phyloP scores from a whole-genome alignment of 306 rosid genomes.

The Trichosanthes truncata region DNA sequence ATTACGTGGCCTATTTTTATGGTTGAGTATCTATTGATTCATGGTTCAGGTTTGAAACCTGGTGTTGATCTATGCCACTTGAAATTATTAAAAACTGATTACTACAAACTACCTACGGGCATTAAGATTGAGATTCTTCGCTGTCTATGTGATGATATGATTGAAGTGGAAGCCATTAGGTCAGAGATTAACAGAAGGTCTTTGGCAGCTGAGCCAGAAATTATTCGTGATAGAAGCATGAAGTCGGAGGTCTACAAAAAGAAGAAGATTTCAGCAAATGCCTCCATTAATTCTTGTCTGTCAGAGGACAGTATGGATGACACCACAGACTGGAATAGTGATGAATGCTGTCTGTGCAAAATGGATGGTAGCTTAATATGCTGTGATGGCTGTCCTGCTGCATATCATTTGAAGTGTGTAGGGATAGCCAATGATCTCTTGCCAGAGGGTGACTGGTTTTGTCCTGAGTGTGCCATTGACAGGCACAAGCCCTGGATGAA shows the following conservation, averaged over 20 bases:
- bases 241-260: constrained; percentile 51
- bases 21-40: constrained; percentile 78
- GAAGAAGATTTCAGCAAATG: constrained; percentile 42
- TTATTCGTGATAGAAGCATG: constrained; percentile 48
- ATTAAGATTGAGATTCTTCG: constrained; percentile 76
- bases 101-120: constrained; percentile 53
- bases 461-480: constrained; percentile 89
- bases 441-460: constrained; percentile 97
- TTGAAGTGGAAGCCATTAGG: constrained; percentile 78
- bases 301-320: constrained; percentile 47
- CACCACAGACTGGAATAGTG: constrained; percentile 76
- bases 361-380: constrained; percentile 97
- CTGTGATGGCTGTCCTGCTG: constrained; percentile 99
- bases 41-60: constrained; percentile 52
- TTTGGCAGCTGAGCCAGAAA: constrained; percentile 49
- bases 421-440: constrained; percentile 60
- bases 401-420: constrained; percentile 88
- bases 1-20: constrained; percentile 90
- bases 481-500: constrained; percentile 53
- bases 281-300: constrained; percentile 40
- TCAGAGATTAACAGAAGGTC: constrained; percentile 88
- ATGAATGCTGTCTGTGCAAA: constrained; percentile 94
- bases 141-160: constrained; percentile 83
- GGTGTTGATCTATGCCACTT: constrained; percentile 43
- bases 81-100: constrained; percentile 47